phyloP scores from a whole-genome alignment of 2,329 filamentous ascomycete species.

The Trichoderma lentiforme region DNA sequence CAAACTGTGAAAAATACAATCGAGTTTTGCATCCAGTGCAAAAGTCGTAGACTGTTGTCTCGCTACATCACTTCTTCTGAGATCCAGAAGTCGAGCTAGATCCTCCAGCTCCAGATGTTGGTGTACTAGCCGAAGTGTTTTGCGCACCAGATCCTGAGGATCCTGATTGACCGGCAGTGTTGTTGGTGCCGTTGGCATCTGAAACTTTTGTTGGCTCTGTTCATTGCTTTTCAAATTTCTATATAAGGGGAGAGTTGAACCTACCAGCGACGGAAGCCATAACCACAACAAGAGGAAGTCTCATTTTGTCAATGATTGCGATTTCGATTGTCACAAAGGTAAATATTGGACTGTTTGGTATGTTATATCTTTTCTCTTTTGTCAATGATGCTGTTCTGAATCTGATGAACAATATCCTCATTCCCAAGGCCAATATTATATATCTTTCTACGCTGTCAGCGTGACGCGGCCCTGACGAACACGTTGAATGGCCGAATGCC shows the following conservation, averaged over 20 bases:
- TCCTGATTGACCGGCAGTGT: slow-evolving; percentile 3
- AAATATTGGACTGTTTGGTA: background rate
- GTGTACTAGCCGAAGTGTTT: background rate
- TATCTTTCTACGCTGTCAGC: slow-evolving; percentile 1
- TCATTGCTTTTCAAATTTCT: too few relatives aligned
- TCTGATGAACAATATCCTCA: background rate
- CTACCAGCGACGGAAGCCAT: slow-evolving; percentile 10
- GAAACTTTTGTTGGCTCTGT: background rate
- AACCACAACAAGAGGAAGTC: slow-evolving; percentile 12
- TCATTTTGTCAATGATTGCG: background rate
- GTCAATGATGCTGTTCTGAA: background rate
- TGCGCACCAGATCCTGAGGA: slow-evolving; percentile 1
- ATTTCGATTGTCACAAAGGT: background rate
- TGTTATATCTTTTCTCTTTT: background rate
- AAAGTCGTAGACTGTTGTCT: background rate
- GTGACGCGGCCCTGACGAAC: slow-evolving; percentile 13
- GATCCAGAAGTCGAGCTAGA: background rate
- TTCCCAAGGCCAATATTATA: slow-evolving; percentile 2
- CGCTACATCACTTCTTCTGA: background rate
- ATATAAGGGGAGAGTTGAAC: background rate
- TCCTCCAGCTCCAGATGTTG: background rate
- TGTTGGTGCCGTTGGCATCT: slow-evolving; percentile 12
- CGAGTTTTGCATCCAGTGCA: background rate
- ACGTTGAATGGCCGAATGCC: background rate
- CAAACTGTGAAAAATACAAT: background rate